Base-by-base conservation (phyloP, 768 basidiomycete genomes). In the Rhizopogon roseolus region DNA sequence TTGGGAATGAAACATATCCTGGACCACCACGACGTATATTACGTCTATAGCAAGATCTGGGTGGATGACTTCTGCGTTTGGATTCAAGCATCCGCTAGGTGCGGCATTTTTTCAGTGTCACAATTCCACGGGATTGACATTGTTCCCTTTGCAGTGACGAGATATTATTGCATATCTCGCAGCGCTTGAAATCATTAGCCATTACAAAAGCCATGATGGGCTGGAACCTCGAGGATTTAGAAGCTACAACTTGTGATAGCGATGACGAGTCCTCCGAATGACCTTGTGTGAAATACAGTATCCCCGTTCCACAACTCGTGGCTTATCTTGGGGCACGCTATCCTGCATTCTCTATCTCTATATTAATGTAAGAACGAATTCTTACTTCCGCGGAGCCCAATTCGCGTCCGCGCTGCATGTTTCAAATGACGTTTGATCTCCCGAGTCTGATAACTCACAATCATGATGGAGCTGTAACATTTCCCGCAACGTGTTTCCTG, bases 41-140 rank as follows among this genome's bases (percentile, higher is more conserved):
- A 91, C 66, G 76, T 91, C n/a, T 93, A 91, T 66, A 85, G 81
- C 67, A 90, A 90, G 66, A 80, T 92, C 34, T 94, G 91, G 91
- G 60, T 92, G 41, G 86, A 91, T 57, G 91, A 93, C 63, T 86
- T 89, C 60, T 88, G 86, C 60, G 79, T 84, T n/a, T 93, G 91
- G 91, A 73, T 80, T 36, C 85, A 90, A 60, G 73, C 79, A 8
- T 75, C 75, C 60, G 83, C 86, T n/a, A 81, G 77, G 90, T 92
- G 46, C 60, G 56, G 81, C n/a, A 37, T 54, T 22, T 14, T 17
- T 41, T 28, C 11, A 45, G 25, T 32, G 43, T 28, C 19, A 32
- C 34, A n/a, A 25, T 14, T 27, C 41, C 45, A 13, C 25, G 16
- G 49, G 36, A 29, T 49, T 51, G 19, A 43, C 54, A 49, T 40